Base-by-base conservation (phyloP, 768 basidiomycete genomes). In the Hygrocybe punicea region DNA sequence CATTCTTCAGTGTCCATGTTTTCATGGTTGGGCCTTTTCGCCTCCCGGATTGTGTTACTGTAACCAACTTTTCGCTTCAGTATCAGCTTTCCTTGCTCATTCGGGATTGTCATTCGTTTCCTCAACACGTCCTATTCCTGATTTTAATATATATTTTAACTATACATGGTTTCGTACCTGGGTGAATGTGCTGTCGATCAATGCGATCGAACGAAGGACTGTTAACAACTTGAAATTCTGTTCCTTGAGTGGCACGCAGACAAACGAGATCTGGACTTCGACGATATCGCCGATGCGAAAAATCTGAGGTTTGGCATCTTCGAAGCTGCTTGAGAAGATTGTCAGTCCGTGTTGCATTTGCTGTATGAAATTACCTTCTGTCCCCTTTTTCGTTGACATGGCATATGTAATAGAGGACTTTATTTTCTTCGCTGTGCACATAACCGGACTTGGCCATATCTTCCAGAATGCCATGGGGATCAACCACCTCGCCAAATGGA, bases 281-380 rank as follows among this genome's bases (percentile, higher is more conserved):
- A 62, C 53, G 13, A 62, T 58, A 39, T 62, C 56, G 3, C 61
- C 59, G 17, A 62, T 45, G 9, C 59, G 44, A 40, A 60, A 62
- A 1, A 36, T 24, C 13, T 60, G 56, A 16, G 46, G 56, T 23
- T 17, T 39, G 10, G 42, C 24, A 16, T 23, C 21, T 21, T 21
- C 19, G 39, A 1, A 42, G 11, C 19, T 25, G 11, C 10, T 4
- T 42, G n/a, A n/a, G n/a, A 8, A 29, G 4, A 4, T 16, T 42
- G 6, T 4, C 11, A 4, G 19, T 42, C 16, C 4, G 14, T 42
- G 14, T 10, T 14, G 14, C 16, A 6, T 4, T 14, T 16, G 4
- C 40, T 29, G n/a, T n/a, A n/a, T 29, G 29, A 29, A 29, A 8
- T 29, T 19, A 42, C 40, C 40, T 42, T 11, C 11, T 19, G 40